These are phyloP conservation scores for Sporisorium exsertum DNA, from an alignment of 1,284 basidiomycete genomes.

Conservation along the genomic window DNA sequence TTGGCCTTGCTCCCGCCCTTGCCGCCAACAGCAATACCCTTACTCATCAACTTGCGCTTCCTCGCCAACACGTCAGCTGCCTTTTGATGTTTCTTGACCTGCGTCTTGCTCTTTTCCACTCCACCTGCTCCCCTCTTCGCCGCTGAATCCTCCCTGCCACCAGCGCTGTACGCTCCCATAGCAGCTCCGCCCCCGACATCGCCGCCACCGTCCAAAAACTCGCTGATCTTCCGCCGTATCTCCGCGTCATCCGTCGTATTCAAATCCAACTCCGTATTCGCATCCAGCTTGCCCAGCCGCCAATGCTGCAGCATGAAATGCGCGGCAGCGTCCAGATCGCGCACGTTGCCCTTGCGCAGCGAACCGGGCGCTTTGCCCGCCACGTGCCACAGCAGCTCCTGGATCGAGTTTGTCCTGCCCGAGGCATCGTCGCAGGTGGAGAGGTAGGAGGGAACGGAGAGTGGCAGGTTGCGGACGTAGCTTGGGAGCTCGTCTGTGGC, in stretches of 20 bases:
- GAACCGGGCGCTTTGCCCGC: constrained; percentile 63
- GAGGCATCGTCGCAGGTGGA: constrained; percentile 21
- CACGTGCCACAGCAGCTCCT: constrained; percentile 42
- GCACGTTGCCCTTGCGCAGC: constrained; percentile 49
- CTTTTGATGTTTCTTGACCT: constrained; percentile 31
- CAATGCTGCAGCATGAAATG: constrained; percentile 62
- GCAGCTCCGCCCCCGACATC: background rate
- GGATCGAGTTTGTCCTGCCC: constrained; percentile 56
- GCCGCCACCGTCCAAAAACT: constrained; percentile 9
- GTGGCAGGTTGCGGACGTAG: constrained; percentile 36
- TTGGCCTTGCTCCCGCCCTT: background rate
- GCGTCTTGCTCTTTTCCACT: constrained; percentile 27
- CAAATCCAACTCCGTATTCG: constrained; percentile 61
- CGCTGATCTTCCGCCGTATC: background rate
- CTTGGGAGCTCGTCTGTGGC: constrained; percentile 1
- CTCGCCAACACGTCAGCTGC: constrained; percentile 17
- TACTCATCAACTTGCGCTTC: constrained; percentile 33
- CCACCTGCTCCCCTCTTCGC: background rate
- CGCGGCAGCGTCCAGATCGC: constrained; percentile 60
- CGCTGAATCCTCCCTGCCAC: background rate
- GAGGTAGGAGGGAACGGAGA: constrained; percentile 18
- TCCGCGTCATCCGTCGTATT: constrained; percentile 22
- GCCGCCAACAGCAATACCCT: constrained; percentile 24
- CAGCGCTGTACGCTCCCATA: background rate
- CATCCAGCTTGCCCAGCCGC: constrained; percentile 54